Evolutionary conservation across 495 filamentous ascomycete species (phyloP), one percentile per base, ranked within the genome.

Genomic region (Neurospora sp.): DNA sequence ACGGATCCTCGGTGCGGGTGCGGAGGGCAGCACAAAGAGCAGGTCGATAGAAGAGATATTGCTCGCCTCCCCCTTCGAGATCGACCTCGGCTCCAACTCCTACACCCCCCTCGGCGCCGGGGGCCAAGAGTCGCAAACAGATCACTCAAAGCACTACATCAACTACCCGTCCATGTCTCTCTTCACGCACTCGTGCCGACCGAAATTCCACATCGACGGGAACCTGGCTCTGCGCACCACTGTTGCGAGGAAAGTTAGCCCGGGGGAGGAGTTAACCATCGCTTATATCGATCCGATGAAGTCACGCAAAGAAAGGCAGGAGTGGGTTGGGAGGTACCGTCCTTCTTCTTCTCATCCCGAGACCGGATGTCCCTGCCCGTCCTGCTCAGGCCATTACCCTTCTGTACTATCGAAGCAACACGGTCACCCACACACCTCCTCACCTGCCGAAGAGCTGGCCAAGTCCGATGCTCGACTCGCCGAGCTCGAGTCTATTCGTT

Each of bases 191-290:
- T 77, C 82, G 44, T 83, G 82, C 74, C 77, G 82, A 4, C 81
- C 82, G 6, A 83, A 82, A 41, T 80, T 71, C 39, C 72, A 79
- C 74, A 73, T 81, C 59, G 81, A 80, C 70, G 10, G 31, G 0
- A 71, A 75, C 40, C 35, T 84, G 8, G 74, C 78, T 5, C 66
- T 78, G 39, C 73, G 74, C n/a, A 72, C 76, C 6, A 77, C 76
- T 1, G 79, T 81, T 1, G 81, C 80, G 5, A 75, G 81, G 20
- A 76, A 78, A 27, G 75, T 79, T 11, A 11, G 10, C 9, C 70
- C 74, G 0, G 81, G 80, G 54, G 81, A 84, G 66, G 79, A 82
- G 74, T 78, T 84, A 37, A 79, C 71, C 37, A 71, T 84, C 14
- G 40, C 75, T 6, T 80, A 81, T 42, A 42, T 83, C 9, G 79